A percentile compares a stretch with the other conserved stretches of the same genome.
phyloP scores from a whole-genome alignment of 73 alveolate genomes.

The Tetrahymena thermophila region DNA sequence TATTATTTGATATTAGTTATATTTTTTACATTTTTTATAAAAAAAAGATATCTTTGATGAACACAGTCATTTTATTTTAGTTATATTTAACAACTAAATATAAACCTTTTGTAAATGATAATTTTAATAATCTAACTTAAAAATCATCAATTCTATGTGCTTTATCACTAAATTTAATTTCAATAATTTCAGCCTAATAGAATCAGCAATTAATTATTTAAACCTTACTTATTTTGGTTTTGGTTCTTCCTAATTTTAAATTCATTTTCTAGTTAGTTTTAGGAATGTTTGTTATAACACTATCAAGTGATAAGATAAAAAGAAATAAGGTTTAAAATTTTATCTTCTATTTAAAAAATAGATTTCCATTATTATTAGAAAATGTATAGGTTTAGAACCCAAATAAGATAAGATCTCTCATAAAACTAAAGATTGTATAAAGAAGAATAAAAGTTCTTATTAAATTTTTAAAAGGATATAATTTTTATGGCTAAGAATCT shows the following conservation, averaged over 20 bases:
- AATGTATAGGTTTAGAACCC: too few relatives aligned
- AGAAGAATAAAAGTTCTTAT: too few relatives aligned
- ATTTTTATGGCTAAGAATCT: neutral
- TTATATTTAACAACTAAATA: too few relatives aligned
- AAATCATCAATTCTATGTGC: neutral
- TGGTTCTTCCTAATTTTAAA: neutral
- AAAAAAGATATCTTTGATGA: neutral
- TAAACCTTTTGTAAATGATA: neutral
- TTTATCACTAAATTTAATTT: neutral
- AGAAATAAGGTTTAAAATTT: too few relatives aligned
- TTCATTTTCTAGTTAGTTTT: too few relatives aligned
- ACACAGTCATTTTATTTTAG: neutral
- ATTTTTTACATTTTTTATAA: too few relatives aligned
- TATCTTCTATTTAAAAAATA: too few relatives aligned
- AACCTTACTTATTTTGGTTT: neutral
- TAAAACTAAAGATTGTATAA: neutral
- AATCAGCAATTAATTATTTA: too few relatives aligned
- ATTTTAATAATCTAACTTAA: neutral
- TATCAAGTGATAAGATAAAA: neutral
- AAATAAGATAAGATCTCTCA: neutral
- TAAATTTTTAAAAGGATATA: too few relatives aligned
- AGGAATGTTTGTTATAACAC: neutral
- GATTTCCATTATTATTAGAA: neutral
- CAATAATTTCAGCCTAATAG: neutral
- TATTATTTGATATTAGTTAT: too few relatives aligned